Evolutionary conservation across 2,329 filamentous ascomycete species (phyloP), one percentile per base, ranked within the genome.

Genomic region (Aspergillus floridensis): DNA sequence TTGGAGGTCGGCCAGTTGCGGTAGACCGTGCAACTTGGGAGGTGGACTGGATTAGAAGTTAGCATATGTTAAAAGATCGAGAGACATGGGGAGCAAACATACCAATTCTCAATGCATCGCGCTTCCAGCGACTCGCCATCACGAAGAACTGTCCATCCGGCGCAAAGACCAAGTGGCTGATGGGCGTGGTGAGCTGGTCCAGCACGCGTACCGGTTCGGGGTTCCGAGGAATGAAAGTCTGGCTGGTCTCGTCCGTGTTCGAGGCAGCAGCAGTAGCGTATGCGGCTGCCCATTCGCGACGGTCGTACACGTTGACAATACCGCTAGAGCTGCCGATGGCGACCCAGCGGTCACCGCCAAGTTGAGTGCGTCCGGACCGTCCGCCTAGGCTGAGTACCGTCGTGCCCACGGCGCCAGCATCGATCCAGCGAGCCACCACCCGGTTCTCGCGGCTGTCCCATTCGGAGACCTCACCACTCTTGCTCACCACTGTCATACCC

Each of bases 1-100:
- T 90, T 88, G 64, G 87, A 86, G 56, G 93, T 99, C 24, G 95
- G 95, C 95, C 95, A 99, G 77, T 99, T 99, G 70, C 88, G 87
- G 82, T 95, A 99, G 21, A 98, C 91, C 1, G 92, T 96, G 75
- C 92, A 96, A 66, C 86, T 93, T 0, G 93, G 93, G 66, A 99
- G 79, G 76, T 99, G 95, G 32, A 93, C 92, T 79, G 65, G 26
- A 53, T 24, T 11, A 35, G 8, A 7, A 31, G 31, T 46, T 22
- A 58, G 65, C 58, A 14, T 14, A 41, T 10, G 26, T 10, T 10
- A 35, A 44, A 44, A 22, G 8, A 21, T 19, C n/a, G 32, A n/a
- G 46, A 24, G 10, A 47, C 26, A 29, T 22, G 10, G 14, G 22
- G 48, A 48, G n/a, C 22, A 56, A 26, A 63, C 66, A 62, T 74